Conservation (phyloP, 345 rosid species). For the Lepidium didymum region DNA sequence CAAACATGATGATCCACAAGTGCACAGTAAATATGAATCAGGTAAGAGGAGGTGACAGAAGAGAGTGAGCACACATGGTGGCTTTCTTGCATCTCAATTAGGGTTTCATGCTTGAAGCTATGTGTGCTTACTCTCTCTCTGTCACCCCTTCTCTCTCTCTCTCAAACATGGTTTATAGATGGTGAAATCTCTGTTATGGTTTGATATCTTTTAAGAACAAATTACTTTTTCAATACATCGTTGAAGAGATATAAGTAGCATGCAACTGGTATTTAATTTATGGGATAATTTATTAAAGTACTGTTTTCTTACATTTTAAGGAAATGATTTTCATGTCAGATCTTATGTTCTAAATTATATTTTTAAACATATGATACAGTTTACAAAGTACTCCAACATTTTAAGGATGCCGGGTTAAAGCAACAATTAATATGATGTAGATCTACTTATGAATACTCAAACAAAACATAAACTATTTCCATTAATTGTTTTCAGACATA, state of each 20-base stretch:
- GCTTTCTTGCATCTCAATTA: slow-evolving; percentile 53
- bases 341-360: not conserved
- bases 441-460: not conserved
- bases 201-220: not conserved
- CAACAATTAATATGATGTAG: not conserved
- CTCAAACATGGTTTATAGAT: not conserved
- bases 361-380: not conserved
- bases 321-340: not conserved
- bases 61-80: slow-evolving; percentile 98
- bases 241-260: not conserved
- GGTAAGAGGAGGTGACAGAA: slow-evolving; percentile 91
- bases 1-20: not conserved
- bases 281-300: not conserved
- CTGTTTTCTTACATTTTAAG: not conserved
- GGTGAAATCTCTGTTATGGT: not conserved
- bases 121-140: slow-evolving; percentile 92
- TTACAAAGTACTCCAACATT: not conserved
- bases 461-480: not conserved
- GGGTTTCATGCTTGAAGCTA: slow-evolving; percentile 59
- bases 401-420: not conserved
- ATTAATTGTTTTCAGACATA: not conserved
- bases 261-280: not conserved
- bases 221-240: too few relatives aligned
- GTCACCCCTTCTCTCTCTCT: slow-evolving; percentile 46
- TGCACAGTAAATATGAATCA: not conserved